Percentiles rank a stretch among this genome's conserved stretches.
These are phyloP conservation scores for Aphanomyces euteiches DNA, from an alignment of 352 stramenopile genomes.

Conservation along the genomic window DNA sequence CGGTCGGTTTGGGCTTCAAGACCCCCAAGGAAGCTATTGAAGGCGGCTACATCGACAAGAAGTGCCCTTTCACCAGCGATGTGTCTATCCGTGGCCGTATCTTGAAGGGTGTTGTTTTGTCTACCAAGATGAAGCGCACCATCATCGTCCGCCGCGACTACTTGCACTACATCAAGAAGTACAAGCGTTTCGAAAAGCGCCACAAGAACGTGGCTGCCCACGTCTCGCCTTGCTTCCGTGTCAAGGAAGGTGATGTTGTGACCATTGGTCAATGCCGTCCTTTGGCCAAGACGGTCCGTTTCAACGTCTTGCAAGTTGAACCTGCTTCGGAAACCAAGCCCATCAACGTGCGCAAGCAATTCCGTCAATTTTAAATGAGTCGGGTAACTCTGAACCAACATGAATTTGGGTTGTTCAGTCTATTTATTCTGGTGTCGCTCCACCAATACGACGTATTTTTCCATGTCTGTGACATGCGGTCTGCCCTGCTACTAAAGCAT, in stretches of 20 bases:
- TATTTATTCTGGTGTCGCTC: neutral
- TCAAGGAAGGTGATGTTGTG: slow-evolving; percentile 99
- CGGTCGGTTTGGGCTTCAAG: slow-evolving; percentile 98
- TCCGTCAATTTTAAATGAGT: slow-evolving; percentile 94
- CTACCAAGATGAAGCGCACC: slow-evolving; percentile 99
- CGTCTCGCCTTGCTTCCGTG: slow-evolving; percentile 95
- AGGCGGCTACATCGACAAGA: slow-evolving; percentile 99
- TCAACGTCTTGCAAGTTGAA: slow-evolving; percentile 99
- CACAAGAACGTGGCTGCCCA: slow-evolving; percentile 99
- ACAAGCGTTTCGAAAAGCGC: slow-evolving; percentile 99
- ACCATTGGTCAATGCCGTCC: slow-evolving; percentile 99
- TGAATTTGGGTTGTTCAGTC: slow-evolving; percentile 31
- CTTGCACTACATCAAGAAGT: slow-evolving; percentile 99
- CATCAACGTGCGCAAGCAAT: slow-evolving; percentile 98
- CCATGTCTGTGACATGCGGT: no score
- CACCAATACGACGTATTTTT: no score
- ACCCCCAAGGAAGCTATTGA: slow-evolving; percentile 93
- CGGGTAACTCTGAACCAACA: slow-evolving; percentile 14
- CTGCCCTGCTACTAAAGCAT: no score
- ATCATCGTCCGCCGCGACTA: slow-evolving; percentile 99
- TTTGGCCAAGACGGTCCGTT: slow-evolving; percentile 99
- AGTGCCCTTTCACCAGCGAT: slow-evolving; percentile 99
- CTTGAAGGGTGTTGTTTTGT: slow-evolving; percentile 98
- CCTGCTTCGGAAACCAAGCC: slow-evolving; percentile 92
- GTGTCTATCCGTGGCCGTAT: slow-evolving; percentile 98